Conservation (phyloP, 306 rosid genomes). For the Casuarina equisetifolia region DNA sequence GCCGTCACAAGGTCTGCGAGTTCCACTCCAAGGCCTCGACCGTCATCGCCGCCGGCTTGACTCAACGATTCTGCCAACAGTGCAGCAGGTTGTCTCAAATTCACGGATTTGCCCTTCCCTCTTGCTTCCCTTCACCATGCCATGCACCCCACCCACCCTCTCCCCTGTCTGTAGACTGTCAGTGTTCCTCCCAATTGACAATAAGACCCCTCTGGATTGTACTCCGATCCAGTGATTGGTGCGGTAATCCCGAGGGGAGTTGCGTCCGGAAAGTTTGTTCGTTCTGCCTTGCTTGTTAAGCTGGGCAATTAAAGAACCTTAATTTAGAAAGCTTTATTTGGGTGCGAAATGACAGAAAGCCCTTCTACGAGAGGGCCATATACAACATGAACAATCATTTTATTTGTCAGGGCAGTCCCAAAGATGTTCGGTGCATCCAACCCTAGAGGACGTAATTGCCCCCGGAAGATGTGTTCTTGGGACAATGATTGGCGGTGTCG, state of each 20-base stretch:
- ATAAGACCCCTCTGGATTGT: slow-evolving; percentile 20
- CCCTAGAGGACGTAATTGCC: slow-evolving; percentile 37
- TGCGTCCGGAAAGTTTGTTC: slow-evolving; percentile 34
- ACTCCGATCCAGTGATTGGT: slow-evolving; percentile 22
- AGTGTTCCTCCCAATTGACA: slow-evolving; percentile 6
- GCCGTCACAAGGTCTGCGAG: slow-evolving; percentile 98
- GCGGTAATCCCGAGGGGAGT: slow-evolving; percentile 41
- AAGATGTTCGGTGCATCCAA: slow-evolving; percentile 20
- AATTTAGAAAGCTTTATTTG: not conserved
- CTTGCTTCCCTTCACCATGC: not conserved
- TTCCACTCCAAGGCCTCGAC: slow-evolving; percentile 93
- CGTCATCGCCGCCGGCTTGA: slow-evolving; percentile 89
- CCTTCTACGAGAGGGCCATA: not conserved
- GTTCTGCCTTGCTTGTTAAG: slow-evolving; percentile 11
- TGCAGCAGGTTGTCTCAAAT: slow-evolving; percentile 77
- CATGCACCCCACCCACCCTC: not conserved
- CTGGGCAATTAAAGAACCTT: slow-evolving; percentile 11
- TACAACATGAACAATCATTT: not conserved
- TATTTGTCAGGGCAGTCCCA: slow-evolving; percentile 32
- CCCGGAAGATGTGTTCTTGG: slow-evolving; percentile 23
- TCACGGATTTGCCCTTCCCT: not conserved
- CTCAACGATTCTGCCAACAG: slow-evolving; percentile 99
- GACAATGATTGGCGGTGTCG: slow-evolving; percentile 63
- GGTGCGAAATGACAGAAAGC: slow-evolving; percentile 11
- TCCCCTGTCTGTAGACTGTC: not conserved